A percentile compares a stretch with the other conserved stretches of the same genome.
These are phyloP conservation scores for Peniophora sp. DNA, from an alignment of 1,284 basidiomycete species.

Conservation along the genomic window DNA sequence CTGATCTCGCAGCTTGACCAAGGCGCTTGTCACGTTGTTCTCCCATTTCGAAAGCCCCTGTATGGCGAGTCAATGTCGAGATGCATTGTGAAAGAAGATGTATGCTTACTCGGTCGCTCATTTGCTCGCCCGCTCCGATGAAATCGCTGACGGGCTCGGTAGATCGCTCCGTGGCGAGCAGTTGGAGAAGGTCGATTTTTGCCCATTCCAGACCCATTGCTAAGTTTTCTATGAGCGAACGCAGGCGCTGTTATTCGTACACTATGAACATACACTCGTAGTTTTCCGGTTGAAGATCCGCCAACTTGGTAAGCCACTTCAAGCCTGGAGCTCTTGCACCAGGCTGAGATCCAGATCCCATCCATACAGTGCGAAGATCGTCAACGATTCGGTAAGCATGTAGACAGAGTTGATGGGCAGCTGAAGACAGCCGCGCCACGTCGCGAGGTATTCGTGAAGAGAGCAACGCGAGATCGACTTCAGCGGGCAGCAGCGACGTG, in stretches of 20 bases:
- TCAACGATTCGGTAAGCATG: slow-evolving; percentile 61
- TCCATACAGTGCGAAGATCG: slow-evolving; percentile 66
- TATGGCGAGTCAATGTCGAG: neutral
- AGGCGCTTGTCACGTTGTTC: slow-evolving; percentile 56
- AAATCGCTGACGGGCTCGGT: slow-evolving; percentile 66
- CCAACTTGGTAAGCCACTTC: slow-evolving; percentile 61
- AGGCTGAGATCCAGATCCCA: slow-evolving; percentile 52
- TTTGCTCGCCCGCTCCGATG: slow-evolving; percentile 67
- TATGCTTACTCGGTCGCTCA: slow-evolving; percentile 63
- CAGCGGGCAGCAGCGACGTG: slow-evolving; percentile 33
- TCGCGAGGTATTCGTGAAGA: slow-evolving; percentile 48
- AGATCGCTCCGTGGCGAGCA: slow-evolving; percentile 61
- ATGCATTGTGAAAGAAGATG: slow-evolving; percentile 6
- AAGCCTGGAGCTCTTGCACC: slow-evolving; percentile 67
- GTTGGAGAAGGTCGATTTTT: slow-evolving; percentile 61
- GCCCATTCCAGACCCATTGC: slow-evolving; percentile 52
- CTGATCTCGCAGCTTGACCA: slow-evolving; percentile 65
- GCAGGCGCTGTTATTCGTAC: neutral
- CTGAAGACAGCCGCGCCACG: slow-evolving; percentile 61
- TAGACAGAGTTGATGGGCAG: slow-evolving; percentile 62
- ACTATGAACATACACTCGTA: neutral
- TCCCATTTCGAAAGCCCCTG: slow-evolving; percentile 79
- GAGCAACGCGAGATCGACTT: slow-evolving; percentile 52
- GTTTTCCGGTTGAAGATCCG: slow-evolving; percentile 46
- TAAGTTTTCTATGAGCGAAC: slow-evolving; percentile 1